Evolutionary conservation across 768 basidiomycete genomes (phyloP), one percentile per base, ranked within the genome.

Genomic region (Tulasnella calospora): DNA sequence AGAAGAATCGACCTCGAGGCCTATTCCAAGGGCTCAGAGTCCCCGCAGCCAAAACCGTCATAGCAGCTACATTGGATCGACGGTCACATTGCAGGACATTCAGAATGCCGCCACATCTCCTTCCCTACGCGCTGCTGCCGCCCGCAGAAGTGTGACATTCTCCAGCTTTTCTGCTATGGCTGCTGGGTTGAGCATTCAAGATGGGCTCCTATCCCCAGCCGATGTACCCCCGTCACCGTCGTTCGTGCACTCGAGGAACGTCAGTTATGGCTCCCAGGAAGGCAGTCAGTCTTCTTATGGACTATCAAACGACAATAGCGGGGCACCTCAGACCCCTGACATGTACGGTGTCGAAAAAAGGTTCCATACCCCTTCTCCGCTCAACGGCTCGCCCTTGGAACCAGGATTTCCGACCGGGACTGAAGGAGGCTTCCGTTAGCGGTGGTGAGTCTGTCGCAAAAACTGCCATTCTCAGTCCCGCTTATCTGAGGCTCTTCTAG

Each of bases 61-160:
- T 27, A 46, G 71, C 71, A 72, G 36, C 38, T 46, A 72, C 38
- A 46, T 72, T 21, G 71, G 71, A 35, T 72, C 71, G 38, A 40
- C 71, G n/a, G 38, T 72, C 38, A 46, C 71, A 9, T 40, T 72
- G 30, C 71, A 72, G 38, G 44, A 72, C 38, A 46, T 72, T 30
- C 71, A 46, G 21, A 61, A 55, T 33, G 55, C 61, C 17, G 44
- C 46, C 21, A 57, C 74, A 19, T 57, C 46, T 27, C 74, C 74
- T 61, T 21, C 75, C 38, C 23, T 76, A n/a, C 75, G 75, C 35
- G 17, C 61, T 21, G 30, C 55, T 15, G 46, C 75, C 12, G 47
- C 55, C n/a, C 61, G 77, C 27, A 70, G 77, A 33, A 78, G 77
- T 30, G 71, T 78, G n/a, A 78, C 77, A 13, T 78, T 78, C 36